These are phyloP conservation scores for Fragilaria crotonensis DNA, from an alignment of 108 stramenopile species.

Conservation along the genomic window DNA sequence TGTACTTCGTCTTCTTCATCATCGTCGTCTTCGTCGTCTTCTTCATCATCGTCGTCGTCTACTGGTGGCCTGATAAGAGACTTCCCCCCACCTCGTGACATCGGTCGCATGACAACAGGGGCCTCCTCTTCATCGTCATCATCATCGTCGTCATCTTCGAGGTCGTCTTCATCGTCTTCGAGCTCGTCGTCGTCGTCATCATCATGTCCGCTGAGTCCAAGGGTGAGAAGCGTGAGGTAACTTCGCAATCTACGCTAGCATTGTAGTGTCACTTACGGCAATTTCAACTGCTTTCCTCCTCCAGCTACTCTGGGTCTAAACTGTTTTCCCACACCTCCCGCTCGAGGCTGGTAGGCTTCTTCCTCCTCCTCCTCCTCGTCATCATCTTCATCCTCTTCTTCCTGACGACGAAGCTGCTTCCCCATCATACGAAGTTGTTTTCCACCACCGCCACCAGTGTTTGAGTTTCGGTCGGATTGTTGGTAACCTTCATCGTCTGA, in stretches of 20 bases:
- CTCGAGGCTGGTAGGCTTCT: constrained; percentile 1
- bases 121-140: neutral
- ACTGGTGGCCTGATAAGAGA: constrained; percentile 28
- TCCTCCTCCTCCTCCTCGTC: constrained; percentile 30
- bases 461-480: constrained; percentile 16
- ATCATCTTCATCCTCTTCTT: constrained; percentile 34
- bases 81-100: constrained; percentile 28
- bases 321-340: constrained; percentile 55
- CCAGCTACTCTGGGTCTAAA: constrained; percentile 27
- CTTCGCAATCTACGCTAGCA: neutral
- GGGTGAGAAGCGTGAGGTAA: neutral
- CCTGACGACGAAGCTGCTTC: constrained; percentile 17
- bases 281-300: constrained; percentile 65
- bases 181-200: constrained; percentile 11
- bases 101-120: neutral
- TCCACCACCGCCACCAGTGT: constrained; percentile 38
- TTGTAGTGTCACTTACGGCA: constrained; percentile 45
- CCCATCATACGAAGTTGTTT: constrained; percentile 35
- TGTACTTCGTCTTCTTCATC: constrained; percentile 24
- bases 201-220: neutral
- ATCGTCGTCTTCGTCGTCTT: constrained; percentile 21
- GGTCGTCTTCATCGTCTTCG: constrained; percentile 10
- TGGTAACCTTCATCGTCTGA: constrained; percentile 30
- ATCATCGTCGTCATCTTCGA: constrained; percentile 15
- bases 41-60: constrained; percentile 17